Evolutionary conservation across 164 flowering plant genomes (phyloP).

Genomic region (Pachysandra terminalis): DNA sequence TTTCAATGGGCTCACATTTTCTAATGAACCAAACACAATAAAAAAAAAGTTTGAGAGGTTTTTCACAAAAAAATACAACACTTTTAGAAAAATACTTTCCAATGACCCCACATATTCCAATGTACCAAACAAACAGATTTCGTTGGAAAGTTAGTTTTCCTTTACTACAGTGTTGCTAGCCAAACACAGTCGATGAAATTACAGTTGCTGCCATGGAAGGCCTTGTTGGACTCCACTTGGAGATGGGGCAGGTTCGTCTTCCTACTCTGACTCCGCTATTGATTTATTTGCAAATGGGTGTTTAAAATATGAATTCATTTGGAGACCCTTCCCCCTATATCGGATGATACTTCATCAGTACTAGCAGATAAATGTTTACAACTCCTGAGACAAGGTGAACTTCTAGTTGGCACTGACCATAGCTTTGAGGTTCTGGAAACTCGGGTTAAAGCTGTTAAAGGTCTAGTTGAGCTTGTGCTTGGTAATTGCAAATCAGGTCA

Average conservation of each 20-base stretch:
- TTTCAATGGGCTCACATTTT: no score
- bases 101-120: no score
- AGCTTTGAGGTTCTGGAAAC: constrained; percentile 28
- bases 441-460: constrained; percentile 66
- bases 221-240: constrained; percentile 61
- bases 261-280: not conserved
- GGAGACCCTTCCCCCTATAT: no score
- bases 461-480: constrained; percentile 62
- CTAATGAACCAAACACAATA: no score
- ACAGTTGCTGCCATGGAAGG: constrained; percentile 85
- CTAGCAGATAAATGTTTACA: constrained; percentile 64
- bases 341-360: constrained; percentile 76
- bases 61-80: no score
- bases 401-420: constrained; percentile 15
- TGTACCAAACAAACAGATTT: no score
- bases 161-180: no score
- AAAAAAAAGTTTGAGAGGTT: no score
- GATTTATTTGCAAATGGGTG: not conserved
- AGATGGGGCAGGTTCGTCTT: constrained; percentile 51
- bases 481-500: constrained; percentile 64
- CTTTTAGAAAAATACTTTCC: no score
- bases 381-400: constrained; percentile 25
- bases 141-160: no score
- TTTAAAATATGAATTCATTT: constrained; percentile 15
- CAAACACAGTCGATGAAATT: no score